phyloP scores from a whole-genome alignment of 2,329 filamentous ascomycete species.

The Penicillium sp. region DNA sequence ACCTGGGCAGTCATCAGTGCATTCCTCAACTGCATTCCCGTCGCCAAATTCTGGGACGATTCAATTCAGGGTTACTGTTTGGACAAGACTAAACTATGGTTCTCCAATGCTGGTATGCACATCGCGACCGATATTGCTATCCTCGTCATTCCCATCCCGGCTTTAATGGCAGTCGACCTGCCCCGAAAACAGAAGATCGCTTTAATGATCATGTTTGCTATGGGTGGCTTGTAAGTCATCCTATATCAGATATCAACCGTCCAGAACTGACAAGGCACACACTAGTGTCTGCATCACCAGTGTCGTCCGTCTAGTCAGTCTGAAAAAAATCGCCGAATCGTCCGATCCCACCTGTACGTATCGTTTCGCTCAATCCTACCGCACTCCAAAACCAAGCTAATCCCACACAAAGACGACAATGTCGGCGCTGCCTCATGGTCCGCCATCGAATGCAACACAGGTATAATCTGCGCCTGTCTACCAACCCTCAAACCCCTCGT shows the following conservation, averaged over 20 bases:
- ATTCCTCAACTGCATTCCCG: slow-evolving; percentile 37
- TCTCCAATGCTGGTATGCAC: slow-evolving; percentile 45
- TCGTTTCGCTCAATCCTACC: neutral
- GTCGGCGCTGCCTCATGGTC: slow-evolving; percentile 39
- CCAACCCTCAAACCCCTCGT: slow-evolving; percentile 40
- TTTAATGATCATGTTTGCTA: slow-evolving; percentile 43
- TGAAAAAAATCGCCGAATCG: slow-evolving; percentile 34
- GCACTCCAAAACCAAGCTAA: slow-evolving; percentile 3
- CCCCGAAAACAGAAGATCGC: slow-evolving; percentile 43
- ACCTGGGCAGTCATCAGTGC: slow-evolving; percentile 37
- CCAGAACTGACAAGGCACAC: neutral
- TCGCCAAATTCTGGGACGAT: slow-evolving; percentile 36
- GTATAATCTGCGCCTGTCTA: slow-evolving; percentile 43
- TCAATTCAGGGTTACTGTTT: slow-evolving; percentile 36
- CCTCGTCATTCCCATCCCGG: slow-evolving; percentile 46
- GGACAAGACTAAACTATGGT: slow-evolving; percentile 41
- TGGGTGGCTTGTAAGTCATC: slow-evolving; percentile 37
- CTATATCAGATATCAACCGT: neutral
- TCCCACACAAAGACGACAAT: slow-evolving; percentile 25
- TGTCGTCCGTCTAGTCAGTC: slow-evolving; percentile 31
- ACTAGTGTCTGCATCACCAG: slow-evolving; percentile 36
- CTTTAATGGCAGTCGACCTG: slow-evolving; percentile 40
- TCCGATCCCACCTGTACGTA: slow-evolving; percentile 35
- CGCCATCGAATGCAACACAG: slow-evolving; percentile 40
- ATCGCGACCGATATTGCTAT: slow-evolving; percentile 46